Base-by-base conservation (phyloP, 345 rosid genomes). In the Erysimum cheiranthoides region DNA sequence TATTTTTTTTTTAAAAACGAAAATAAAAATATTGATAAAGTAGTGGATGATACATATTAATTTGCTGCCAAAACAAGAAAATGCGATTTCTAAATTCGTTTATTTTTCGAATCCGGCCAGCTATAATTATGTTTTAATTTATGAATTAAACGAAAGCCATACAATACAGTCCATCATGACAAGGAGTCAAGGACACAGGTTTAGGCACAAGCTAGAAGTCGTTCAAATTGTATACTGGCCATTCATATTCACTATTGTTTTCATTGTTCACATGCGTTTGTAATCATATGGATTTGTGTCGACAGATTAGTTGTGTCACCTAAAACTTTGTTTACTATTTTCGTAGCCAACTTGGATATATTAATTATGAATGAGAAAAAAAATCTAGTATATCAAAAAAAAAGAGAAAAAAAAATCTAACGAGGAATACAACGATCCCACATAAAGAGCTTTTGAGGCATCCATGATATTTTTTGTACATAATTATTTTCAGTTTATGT, bases 241-340 rank as follows among this genome's bases (percentile, higher is more conserved):
- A 69, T 30, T 17, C 73, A 42, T 39, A 28, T 10, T 13, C 40
- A 27, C 12, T 39, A 28, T 14, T 54, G 17, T n/a, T 10, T 10
- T 53, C 42, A 39, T 42, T n/a, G 31, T 69, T 28, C 63, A 69
- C 63, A 69, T 69, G 73, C 51, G 18, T 69, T 69, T 69, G 73
- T 69, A 40, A 39, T 68, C 63, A 28, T 27, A 68, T 13, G 10
- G 39, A 17, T 54, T 6, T 38, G 10, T 27, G 5, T 16, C 51
- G 39, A 51, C 52, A 28, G 13, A 16, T 16, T 12, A 12, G 46
- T 42, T 39, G 5, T 39, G 16, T 13, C 6, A 42, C 46, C 46
- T 12, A 42, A 13, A 42, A 12, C 6, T 42, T 42, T 42, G 46
- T n/a, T 42, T 42, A 12, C 16, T 12, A 13, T 13, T 42, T 5